A percentile compares a stretch with the other conserved stretches of the same genome.
phyloP scores from a whole-genome alignment of 495 filamentous ascomycete genomes.

The Hypomontagnella submonticulosa region DNA sequence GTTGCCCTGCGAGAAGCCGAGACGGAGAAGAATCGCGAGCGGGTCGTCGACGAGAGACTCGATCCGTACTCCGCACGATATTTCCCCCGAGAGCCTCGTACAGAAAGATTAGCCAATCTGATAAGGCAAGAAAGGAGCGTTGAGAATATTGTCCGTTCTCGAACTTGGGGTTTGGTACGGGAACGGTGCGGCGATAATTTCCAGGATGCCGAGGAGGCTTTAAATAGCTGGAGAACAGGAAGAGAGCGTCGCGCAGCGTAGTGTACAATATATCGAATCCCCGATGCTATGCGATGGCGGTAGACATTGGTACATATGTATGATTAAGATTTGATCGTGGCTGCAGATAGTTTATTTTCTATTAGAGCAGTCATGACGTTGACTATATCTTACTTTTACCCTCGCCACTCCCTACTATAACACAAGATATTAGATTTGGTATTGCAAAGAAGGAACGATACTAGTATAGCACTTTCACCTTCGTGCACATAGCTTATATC shows the following conservation, averaged over 20 bases:
- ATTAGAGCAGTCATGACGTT: neutral
- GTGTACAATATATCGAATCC: neutral
- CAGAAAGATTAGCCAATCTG: slow-evolving; percentile 80
- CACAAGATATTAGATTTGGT: too few relatives aligned
- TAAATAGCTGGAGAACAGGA: slow-evolving; percentile 58
- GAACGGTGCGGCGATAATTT: slow-evolving; percentile 76
- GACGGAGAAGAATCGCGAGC: slow-evolving; percentile 74
- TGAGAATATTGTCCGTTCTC: slow-evolving; percentile 83
- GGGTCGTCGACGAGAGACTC: slow-evolving; percentile 85
- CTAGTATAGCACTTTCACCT: too few relatives aligned
- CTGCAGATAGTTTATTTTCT: neutral
- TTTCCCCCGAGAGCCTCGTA: slow-evolving; percentile 84
- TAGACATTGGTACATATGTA: too few relatives aligned
- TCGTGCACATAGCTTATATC: too few relatives aligned
- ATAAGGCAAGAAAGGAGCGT: slow-evolving; percentile 87
- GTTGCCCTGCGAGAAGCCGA: slow-evolving; percentile 74
- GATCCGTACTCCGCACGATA: slow-evolving; percentile 92
- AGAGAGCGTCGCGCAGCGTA: slow-evolving; percentile 29
- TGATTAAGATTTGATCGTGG: too few relatives aligned
- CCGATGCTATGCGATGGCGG: too few relatives aligned
- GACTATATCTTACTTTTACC: neutral
- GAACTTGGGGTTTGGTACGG: slow-evolving; percentile 84
- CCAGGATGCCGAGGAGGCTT: slow-evolving; percentile 69
- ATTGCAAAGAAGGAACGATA: too few relatives aligned
- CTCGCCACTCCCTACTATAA: slow-evolving; percentile 6